phyloP scores from a whole-genome alignment of 129 eudicot genomes.

The Flaveria linearis region DNA sequence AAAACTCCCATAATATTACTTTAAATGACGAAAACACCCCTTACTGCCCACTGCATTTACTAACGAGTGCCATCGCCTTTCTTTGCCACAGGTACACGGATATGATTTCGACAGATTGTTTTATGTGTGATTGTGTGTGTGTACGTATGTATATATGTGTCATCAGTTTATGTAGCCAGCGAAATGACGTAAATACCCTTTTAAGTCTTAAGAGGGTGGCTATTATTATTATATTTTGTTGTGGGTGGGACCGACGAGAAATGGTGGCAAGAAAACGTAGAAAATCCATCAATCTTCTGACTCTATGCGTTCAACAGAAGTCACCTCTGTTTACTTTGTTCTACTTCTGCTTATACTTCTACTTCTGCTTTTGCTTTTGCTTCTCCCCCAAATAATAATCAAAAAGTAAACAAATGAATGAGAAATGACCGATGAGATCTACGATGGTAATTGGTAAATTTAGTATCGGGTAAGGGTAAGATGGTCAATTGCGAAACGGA shows the following conservation, averaged over 20 bases:
- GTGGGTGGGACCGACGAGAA: constrained; percentile 39
- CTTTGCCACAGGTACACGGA: constrained; percentile 27
- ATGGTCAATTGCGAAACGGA: constrained; percentile 36
- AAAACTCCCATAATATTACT: not conserved
- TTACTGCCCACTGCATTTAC: constrained; percentile 7
- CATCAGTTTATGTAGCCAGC: not conserved
- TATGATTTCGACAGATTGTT: constrained; percentile 44
- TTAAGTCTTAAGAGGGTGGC: not conserved
- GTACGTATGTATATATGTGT: not conserved
- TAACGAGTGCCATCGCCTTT: constrained; percentile 34
- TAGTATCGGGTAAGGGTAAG: constrained; percentile 29
- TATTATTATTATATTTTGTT: not conserved
- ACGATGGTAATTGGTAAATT: not conserved
- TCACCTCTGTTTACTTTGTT: constrained; percentile 38
- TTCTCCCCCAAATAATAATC: not conserved
- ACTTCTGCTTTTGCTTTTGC: not conserved
- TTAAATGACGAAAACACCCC: constrained; percentile 24
- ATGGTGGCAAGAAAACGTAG: constrained; percentile 43
- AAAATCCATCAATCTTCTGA: constrained; percentile 37
- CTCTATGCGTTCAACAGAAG: constrained; percentile 44
- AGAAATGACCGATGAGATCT: too few relatives aligned
- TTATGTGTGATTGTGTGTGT: not conserved
- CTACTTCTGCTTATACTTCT: not conserved
- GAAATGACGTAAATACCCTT: constrained; percentile 45
- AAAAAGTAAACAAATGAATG: too few relatives aligned